Evolutionary conservation across 352 stramenopile species (phyloP).

Genomic region (Phytophthora agathidicida): DNA sequence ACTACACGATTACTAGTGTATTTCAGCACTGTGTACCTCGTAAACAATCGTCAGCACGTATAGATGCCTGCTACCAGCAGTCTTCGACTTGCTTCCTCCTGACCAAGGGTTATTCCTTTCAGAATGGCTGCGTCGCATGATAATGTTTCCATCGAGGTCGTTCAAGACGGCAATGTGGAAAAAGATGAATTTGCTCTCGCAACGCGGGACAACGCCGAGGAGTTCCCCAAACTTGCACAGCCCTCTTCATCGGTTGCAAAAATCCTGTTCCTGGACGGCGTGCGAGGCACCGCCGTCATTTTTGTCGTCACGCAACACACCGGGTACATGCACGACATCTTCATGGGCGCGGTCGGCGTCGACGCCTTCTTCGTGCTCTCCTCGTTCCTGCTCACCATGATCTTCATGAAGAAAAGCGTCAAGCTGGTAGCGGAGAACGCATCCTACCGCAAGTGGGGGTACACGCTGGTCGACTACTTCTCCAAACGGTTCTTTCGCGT

Average conservation of each 20-base stretch:
- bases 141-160: no score
- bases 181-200: no score
- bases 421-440: conserved; percentile 5
- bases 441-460: conserved; percentile 12
- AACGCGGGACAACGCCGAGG: no score
- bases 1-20: no score
- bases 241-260: no score
- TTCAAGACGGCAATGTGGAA: no score
- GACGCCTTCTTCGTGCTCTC: conserved; percentile 25
- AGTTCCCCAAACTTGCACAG: neutral
- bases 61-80: no score
- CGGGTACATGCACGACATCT: conserved; percentile 2
- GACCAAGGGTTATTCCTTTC: no score
- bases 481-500: conserved; percentile 18
- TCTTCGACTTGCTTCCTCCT: no score
- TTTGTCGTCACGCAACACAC: conserved; percentile 10
- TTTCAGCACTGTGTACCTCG: no score
- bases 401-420: conserved; percentile 29
- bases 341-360: conserved; percentile 7
- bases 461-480: conserved; percentile 18
- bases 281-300: neutral
- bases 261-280: conserved; percentile 1
- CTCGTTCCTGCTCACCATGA: conserved; percentile 19
- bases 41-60: no score
- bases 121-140: no score